Evolutionary conservation across 139 green algal species (phyloP).

Genomic region (Gonium pectorale): DNA sequence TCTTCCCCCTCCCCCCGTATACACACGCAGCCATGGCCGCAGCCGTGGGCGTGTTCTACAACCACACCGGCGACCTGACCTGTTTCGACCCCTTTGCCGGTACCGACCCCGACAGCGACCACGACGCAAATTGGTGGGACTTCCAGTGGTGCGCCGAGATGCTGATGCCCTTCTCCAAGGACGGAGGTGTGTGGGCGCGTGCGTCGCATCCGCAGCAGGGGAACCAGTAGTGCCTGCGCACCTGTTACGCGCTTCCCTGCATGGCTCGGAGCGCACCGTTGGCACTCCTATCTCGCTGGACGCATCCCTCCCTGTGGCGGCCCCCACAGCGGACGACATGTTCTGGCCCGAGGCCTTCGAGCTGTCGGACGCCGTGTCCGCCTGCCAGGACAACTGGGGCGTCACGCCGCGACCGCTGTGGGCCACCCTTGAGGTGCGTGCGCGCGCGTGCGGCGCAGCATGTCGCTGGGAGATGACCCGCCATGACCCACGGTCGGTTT

Average conservation of each 20-base stretch:
- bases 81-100: slow-evolving; percentile 74
- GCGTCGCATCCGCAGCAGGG: slow-evolving; percentile 47
- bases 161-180: slow-evolving; percentile 65
- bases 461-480: too few species aligned
- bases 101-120: slow-evolving; percentile 77
- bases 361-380: slow-evolving; percentile 14
- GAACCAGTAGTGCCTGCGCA: too few species aligned
- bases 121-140: slow-evolving; percentile 80
- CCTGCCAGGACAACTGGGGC: slow-evolving; percentile 77
- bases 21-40: slow-evolving; percentile 53
- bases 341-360: slow-evolving; percentile 72
- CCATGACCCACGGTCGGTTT: too few species aligned
- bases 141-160: slow-evolving; percentile 88
- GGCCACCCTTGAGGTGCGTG: slow-evolving; percentile 27
- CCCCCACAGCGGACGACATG: slow-evolving; percentile 76
- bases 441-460: neutral
- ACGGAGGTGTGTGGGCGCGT: slow-evolving; percentile 62
- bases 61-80: slow-evolving; percentile 70
- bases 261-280: too few species aligned
- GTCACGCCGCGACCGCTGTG: slow-evolving; percentile 65
- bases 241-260: too few species aligned
- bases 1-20: neutral
- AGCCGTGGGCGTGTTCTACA: slow-evolving; percentile 84
- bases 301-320: too few species aligned
- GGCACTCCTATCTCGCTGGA: too few species aligned